These are phyloP conservation scores for Leersia perrieri DNA, from an alignment of 176 grass and related monocot species.

Conservation along the genomic window DNA sequence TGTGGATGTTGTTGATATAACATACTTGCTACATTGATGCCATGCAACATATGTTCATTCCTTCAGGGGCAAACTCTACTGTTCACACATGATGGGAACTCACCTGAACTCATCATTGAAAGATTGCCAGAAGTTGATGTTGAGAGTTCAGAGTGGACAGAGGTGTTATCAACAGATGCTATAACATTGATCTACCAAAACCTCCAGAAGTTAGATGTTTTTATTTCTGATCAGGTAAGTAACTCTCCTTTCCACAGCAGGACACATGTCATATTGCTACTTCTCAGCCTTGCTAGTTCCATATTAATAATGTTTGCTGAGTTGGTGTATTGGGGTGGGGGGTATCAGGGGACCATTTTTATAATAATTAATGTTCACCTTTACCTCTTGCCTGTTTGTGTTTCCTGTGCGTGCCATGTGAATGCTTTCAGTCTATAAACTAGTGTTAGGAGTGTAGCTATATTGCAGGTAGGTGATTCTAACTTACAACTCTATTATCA, in stretches of 20 bases:
- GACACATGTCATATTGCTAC: background rate
- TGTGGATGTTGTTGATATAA: conserved; percentile 4
- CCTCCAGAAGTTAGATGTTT: conserved; percentile 62
- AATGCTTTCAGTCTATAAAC: conserved; percentile 7
- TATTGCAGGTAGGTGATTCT: background rate
- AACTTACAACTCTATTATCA: background rate
- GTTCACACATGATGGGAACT: conserved; percentile 35
- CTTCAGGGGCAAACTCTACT: conserved; percentile 26
- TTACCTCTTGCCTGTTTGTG: background rate
- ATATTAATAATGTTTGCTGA: background rate
- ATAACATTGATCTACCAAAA: conserved; percentile 75
- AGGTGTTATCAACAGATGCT: conserved; percentile 54
- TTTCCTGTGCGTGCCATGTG: background rate
- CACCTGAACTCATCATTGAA: conserved; percentile 51
- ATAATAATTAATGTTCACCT: background rate
- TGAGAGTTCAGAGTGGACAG: conserved; percentile 63
- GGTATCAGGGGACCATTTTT: background rate
- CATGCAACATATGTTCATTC: conserved; percentile 3
- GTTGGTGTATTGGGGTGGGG: conserved; percentile 2
- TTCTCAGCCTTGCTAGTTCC: conserved; percentile 2
- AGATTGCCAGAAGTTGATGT: conserved; percentile 61
- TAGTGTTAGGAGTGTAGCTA: background rate
- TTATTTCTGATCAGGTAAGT: conserved; percentile 59
- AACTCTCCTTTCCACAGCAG: background rate
- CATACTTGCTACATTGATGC: conserved; percentile 4